Evolutionary conservation across 805 yeast species (phyloP).

Genomic region (Candida succiphila): DNA sequence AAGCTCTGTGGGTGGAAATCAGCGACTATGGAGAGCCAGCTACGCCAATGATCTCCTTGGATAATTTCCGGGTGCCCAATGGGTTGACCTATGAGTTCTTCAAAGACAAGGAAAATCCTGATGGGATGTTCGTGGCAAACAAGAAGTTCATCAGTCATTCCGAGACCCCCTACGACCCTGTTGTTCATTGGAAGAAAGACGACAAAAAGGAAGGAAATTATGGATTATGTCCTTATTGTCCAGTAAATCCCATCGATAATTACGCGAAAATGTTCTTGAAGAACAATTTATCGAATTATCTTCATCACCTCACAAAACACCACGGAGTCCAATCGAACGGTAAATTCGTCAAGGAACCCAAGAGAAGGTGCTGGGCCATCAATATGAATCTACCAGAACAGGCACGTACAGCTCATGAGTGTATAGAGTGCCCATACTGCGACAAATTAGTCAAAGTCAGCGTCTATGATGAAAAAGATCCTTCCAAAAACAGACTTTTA

Average conservation of each 20-base stretch:
- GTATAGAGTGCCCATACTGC: conserved; percentile 17
- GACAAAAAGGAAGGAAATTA: conserved; percentile 12
- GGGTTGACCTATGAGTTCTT: no score
- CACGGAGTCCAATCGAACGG: conserved; percentile 24
- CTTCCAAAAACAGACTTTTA: conserved; percentile 13
- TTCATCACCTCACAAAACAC: conserved; percentile 22
- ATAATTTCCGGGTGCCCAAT: no score
- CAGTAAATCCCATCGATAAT: conserved; percentile 9
- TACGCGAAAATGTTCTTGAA: conserved; percentile 13
- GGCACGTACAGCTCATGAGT: conserved; percentile 5
- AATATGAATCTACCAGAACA: conserved; percentile 1
- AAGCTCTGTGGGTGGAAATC: no score
- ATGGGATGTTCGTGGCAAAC: conserved; percentile 5
- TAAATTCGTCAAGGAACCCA: conserved; percentile 14
- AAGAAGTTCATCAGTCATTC: conserved; percentile 7
- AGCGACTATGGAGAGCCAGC: no score
- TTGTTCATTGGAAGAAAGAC: conserved; percentile 10
- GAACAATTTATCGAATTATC: conserved; percentile 19
- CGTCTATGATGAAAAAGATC: conserved; percentile 9
- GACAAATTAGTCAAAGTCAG: conserved; percentile 11
- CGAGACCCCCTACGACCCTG: conserved; percentile 10
- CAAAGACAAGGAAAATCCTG: not conserved
- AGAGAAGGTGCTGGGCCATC: conserved; percentile 12
- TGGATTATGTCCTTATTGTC: conserved; percentile 21
- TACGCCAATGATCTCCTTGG: no score